Conservation (phyloP, 805 yeast species). For the Starmerella roubikii region DNA sequence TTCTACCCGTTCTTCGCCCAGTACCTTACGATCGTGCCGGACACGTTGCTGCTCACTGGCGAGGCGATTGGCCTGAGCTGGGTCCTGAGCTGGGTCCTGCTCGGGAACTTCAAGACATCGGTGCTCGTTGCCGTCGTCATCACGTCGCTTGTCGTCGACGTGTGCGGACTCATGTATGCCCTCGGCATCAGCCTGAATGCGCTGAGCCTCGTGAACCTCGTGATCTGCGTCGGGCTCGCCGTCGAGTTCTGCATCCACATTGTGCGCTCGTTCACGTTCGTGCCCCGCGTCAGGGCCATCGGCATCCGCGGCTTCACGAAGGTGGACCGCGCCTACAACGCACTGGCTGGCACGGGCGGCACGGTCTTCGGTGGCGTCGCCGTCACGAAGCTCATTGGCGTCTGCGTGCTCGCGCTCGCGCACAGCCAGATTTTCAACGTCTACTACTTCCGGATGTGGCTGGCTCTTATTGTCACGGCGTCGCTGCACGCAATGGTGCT, state of each 20-base stretch:
- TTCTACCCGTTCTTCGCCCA: slow-evolving; percentile 90
- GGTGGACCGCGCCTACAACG: slow-evolving; percentile 34
- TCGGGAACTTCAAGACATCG: slow-evolving; percentile 58
- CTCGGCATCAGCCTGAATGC: slow-evolving; percentile 76
- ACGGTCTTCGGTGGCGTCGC: slow-evolving; percentile 86
- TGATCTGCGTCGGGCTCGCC: slow-evolving; percentile 86
- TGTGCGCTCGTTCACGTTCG: slow-evolving; percentile 56
- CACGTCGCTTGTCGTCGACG: slow-evolving; percentile 48
- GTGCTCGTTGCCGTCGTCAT: slow-evolving; percentile 45
- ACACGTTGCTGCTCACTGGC: slow-evolving; percentile 41
- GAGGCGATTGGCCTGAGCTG: slow-evolving; percentile 19
- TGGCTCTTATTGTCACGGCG: slow-evolving; percentile 60
- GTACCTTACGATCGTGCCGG: slow-evolving; percentile 49
- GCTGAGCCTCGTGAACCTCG: slow-evolving; percentile 71
- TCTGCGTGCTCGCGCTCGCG: slow-evolving; percentile 73
- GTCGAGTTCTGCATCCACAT: slow-evolving; percentile 90
- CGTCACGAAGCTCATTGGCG: slow-evolving; percentile 78
- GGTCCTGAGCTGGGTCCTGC: slow-evolving; percentile 37
- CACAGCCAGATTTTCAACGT: slow-evolving; percentile 77
- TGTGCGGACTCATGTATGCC: slow-evolving; percentile 67
- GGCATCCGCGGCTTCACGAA: slow-evolving; percentile 23
- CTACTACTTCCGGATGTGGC: slow-evolving; percentile 93
- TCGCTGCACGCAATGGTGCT: slow-evolving; percentile 66
- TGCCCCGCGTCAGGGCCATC: slow-evolving; percentile 27
- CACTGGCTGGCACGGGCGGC: slow-evolving; percentile 72